Conservation (phyloP, 495 filamentous ascomycete genomes). For the Stereocaulon alpinum region DNA sequence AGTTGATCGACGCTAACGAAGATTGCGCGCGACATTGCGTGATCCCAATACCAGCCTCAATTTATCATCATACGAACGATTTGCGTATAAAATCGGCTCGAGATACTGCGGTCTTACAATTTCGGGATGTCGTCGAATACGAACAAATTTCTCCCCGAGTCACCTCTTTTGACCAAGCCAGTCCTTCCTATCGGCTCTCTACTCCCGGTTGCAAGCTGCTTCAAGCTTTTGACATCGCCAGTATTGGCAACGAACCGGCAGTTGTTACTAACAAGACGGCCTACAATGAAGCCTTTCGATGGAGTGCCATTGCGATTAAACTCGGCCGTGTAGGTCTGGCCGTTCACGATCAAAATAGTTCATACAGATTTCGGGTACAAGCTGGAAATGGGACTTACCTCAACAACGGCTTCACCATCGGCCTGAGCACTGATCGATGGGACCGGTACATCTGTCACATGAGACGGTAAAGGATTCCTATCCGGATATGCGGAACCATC, state of each 20-base stretch:
- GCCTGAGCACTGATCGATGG: conserved; percentile 11
- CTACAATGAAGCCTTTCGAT: conserved; percentile 35
- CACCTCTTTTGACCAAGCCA: neutral
- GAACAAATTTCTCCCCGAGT: conserved; percentile 31
- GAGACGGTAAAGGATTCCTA: conserved; percentile 18
- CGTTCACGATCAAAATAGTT: neutral
- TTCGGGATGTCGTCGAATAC: conserved; percentile 22
- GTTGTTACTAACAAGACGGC: conserved; percentile 32
- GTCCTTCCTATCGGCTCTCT: conserved; percentile 20
- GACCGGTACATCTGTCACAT: neutral
- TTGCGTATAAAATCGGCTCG: too few relatives aligned
- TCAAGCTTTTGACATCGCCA: conserved; percentile 33
- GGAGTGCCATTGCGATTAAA: conserved; percentile 39
- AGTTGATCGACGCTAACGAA: too few relatives aligned
- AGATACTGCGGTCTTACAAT: neutral
- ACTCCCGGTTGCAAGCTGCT: conserved; percentile 30
- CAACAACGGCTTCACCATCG: conserved; percentile 37
- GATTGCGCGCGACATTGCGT: too few relatives aligned
- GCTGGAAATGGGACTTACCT: conserved; percentile 30
- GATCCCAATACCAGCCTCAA: too few relatives aligned
- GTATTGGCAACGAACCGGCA: conserved; percentile 43
- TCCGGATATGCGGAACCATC: conserved; percentile 33
- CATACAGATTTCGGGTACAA: neutral
- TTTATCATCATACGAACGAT: too few relatives aligned
- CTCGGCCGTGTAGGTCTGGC: conserved; percentile 46